Evolutionary conservation across 352 stramenopile genomes (phyloP).

Genomic region (Phytopythium sindhum): DNA sequence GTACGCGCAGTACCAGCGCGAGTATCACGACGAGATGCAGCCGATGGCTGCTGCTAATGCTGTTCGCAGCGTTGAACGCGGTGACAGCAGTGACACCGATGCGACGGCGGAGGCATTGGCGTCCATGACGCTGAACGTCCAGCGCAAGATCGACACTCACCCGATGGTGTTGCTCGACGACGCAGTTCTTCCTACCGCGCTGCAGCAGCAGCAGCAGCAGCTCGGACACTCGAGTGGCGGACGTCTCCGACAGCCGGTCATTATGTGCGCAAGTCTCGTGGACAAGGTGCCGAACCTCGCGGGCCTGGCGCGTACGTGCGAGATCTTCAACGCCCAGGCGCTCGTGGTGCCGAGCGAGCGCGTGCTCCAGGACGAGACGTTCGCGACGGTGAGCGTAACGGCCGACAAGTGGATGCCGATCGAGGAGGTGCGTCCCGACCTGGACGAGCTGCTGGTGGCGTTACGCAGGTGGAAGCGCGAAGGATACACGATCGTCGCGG

Average conservation of each 20-base stretch:
- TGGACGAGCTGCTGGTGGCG: conserved; percentile 28
- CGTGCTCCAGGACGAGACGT: conserved; percentile 83
- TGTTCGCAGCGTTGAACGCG: too few relatives aligned
- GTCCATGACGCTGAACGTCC: conserved; percentile 31
- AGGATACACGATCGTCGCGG: conserved; percentile 91
- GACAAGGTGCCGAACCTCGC: conserved; percentile 95
- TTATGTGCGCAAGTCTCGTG: conserved; percentile 86
- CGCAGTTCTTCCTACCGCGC: conserved; percentile 44
- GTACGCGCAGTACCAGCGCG: conserved; percentile 72
- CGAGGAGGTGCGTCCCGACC: conserved; percentile 76
- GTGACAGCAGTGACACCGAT: not conserved
- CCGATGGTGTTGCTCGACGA: conserved; percentile 56
- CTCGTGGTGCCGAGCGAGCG: conserved; percentile 88
- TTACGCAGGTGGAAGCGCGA: conserved; percentile 72
- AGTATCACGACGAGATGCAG: conserved; percentile 36
- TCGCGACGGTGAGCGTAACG: conserved; percentile 90
- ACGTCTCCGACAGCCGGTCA: conserved; percentile 54
- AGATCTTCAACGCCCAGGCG: conserved; percentile 93
- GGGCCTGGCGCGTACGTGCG: conserved; percentile 91
- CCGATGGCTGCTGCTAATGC: not conserved
- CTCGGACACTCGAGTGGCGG: conserved; percentile 16
- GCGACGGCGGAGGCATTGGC: not conserved
- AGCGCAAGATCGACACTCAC: conserved; percentile 79
- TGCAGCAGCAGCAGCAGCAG: conserved; percentile 23
- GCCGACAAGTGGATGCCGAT: conserved; percentile 95